Conservation (phyloP, 164 flowering plant species). For the Macadamia tetraphylla region DNA sequence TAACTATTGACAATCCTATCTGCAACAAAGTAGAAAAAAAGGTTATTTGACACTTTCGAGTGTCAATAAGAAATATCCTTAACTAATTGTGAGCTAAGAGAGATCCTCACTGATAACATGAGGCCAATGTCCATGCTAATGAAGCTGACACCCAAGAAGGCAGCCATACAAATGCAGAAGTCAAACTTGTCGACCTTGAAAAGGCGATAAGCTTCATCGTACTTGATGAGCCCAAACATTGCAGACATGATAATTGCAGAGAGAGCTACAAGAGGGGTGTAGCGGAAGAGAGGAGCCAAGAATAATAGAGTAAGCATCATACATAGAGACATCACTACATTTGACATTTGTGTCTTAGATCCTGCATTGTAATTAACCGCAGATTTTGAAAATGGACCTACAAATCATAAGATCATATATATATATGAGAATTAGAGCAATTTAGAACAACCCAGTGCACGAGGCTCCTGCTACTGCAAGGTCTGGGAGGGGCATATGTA, state of each 20-base stretch:
- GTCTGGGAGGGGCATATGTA: too few relatives aligned
- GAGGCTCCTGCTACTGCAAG: too few relatives aligned
- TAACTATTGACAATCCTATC: constrained; percentile 55
- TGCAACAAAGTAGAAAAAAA: constrained; percentile 13
- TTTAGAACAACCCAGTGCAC: too few relatives aligned
- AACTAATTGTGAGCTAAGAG: too few relatives aligned
- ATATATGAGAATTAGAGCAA: too few relatives aligned
- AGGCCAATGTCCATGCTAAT: constrained; percentile 77
- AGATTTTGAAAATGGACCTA: constrained; percentile 91
- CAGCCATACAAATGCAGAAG: constrained; percentile 68
- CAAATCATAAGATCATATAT: constrained; percentile 2
- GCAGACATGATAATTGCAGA: constrained; percentile 86
- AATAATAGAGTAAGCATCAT: constrained; percentile 69
- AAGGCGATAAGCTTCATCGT: constrained; percentile 44
- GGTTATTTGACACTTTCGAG: too few relatives aligned
- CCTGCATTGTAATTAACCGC: constrained; percentile 89
- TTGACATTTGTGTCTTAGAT: constrained; percentile 61
- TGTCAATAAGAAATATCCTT: too few relatives aligned
- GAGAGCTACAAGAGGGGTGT: constrained; percentile 87
- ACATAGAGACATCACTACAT: constrained; percentile 60
- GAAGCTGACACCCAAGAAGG: constrained; percentile 69
- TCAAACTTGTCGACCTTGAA: constrained; percentile 80
- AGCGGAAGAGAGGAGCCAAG: constrained; percentile 69
- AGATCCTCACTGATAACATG: constrained; percentile 48
- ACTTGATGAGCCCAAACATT: constrained; percentile 78